Percentiles rank a stretch among this genome's conserved stretches.
phyloP scores from a whole-genome alignment of 2,329 filamentous ascomycete genomes.

The Immersiporthe knoxdaviesiana region DNA sequence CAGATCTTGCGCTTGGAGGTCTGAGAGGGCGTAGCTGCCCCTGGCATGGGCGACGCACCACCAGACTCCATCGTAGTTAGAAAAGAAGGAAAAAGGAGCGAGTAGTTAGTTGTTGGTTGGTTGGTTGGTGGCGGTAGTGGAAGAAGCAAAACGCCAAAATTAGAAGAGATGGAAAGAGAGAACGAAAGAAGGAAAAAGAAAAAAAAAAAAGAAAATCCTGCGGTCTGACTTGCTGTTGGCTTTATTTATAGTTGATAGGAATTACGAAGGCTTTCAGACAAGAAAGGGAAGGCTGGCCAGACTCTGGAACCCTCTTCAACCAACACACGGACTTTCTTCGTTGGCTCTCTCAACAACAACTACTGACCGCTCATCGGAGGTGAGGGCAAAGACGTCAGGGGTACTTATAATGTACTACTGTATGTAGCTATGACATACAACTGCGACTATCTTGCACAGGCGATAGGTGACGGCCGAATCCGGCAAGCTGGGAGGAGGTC shows the following conservation, averaged over 20 bases:
- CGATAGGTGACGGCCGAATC: constrained; percentile 4
- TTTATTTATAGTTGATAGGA: not conserved
- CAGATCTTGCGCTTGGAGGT: constrained; percentile 69
- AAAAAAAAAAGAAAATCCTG: not conserved
- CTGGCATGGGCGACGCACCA: constrained; percentile 42
- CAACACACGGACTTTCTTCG: too few species aligned
- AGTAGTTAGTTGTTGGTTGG: not conserved
- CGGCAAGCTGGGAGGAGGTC: not conserved
- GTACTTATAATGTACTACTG: too few species aligned
- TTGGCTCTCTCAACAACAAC: not conserved
- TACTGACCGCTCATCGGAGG: not conserved
- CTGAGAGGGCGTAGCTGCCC: constrained; percentile 40
- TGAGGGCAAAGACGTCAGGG: not conserved
- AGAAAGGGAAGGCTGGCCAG: not conserved
- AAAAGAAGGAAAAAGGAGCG: not conserved
- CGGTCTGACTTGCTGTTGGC: not conserved
- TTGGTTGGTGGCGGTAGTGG: not conserved
- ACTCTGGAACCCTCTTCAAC: too few species aligned
- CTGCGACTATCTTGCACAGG: not conserved
- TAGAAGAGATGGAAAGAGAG: not conserved
- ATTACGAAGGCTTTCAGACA: not conserved
- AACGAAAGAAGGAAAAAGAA: not conserved
- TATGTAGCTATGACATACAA: too few species aligned
- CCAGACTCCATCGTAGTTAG: constrained; percentile 44
- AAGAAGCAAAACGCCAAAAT: too few species aligned